Base-by-base conservation (phyloP, 768 basidiomycete genomes). In the Coprinopsis strossmayeri region DNA sequence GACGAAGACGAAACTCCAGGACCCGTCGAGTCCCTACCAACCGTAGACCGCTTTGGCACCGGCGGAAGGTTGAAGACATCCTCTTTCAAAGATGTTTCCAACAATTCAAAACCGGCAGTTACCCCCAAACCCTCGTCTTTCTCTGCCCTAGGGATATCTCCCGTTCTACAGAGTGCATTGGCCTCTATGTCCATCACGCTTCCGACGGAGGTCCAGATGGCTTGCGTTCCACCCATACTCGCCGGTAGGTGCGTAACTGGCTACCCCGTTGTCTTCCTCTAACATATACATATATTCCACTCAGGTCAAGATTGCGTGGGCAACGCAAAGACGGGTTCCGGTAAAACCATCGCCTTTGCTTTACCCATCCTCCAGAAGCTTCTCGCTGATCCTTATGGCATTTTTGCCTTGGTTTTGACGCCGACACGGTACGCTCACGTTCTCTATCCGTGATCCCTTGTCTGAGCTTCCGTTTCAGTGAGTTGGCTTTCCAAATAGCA, bases 261-360 rank as follows among this genome's bases (percentile, higher is more conserved):
- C 48, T 48, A 45, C 27, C 50, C 23, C 41, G 40, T 30, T 12
- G 9, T 26, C 24, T 34, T 25, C 2, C 15, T 10, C 27, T n/a
- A 13, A 30, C 18, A 45, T 32, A 30, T 26, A 21, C 11, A 35
- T 20, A 5, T 34, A 7, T 9, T 44, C 40, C 2, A 2, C 23
- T 32, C 21, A 91, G 95, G 95, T 32, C 79, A 85, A 60, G 95
- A 99, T 65, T 97, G 94, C 64, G 91, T 99, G 50, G 96, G 96
- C 9, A 93, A 95, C 54, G 93, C 96, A 1, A 94, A 97, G 69
- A 99, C 96, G 0, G 96, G 96, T 45, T 93, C 91, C 1, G 95
- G 95, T 58, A 99, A 99, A 69, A 99, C 96, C 0, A 82, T 99
- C 50, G 94, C 96, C 0, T 99, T 99, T 57, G 96, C 95, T 1